A percentile compares a stretch with the other conserved stretches of the same genome.
These are phyloP conservation scores for Melampsora larici-populina DNA, from an alignment of 1,284 basidiomycete species.

Conservation along the genomic window DNA sequence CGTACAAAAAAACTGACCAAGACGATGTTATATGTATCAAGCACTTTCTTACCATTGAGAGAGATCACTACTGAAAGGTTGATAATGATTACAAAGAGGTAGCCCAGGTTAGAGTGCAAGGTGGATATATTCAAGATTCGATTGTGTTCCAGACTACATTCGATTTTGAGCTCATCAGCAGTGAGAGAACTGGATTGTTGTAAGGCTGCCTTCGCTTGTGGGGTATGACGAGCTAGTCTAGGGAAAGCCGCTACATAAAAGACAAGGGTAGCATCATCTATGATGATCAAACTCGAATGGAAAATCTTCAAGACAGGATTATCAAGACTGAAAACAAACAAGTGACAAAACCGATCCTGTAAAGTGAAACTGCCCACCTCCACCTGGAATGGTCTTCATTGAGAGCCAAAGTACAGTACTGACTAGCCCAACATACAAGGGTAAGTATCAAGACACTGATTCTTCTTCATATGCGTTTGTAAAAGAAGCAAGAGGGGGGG, in stretches of 20 bases:
- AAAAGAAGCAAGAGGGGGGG: no score
- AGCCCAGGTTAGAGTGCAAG: constrained; percentile 33
- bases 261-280: no score
- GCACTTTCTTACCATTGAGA: constrained; percentile 10
- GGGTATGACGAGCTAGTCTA: not conserved
- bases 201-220: not conserved
- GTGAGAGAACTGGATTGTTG: no score
- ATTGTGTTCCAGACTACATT: constrained; percentile 25
- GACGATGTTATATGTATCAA: constrained; percentile 36
- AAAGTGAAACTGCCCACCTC: constrained; percentile 13
- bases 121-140: constrained; percentile 35
- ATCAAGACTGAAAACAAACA: constrained; percentile 26
- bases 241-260: constrained; percentile 24
- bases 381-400: constrained; percentile 12
- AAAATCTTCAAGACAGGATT: no score
- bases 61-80: constrained; percentile 33
- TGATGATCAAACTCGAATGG: constrained; percentile 24
- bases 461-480: no score
- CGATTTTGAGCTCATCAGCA: not conserved
- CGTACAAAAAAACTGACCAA: constrained; percentile 16
- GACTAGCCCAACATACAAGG: constrained; percentile 33
- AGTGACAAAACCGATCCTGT: constrained; percentile 34
- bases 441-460: no score
- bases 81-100: no score
- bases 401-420: constrained; percentile 17